Evolutionary conservation across 352 stramenopile species (phyloP).

Genomic region (Pythium folliculosum): DNA sequence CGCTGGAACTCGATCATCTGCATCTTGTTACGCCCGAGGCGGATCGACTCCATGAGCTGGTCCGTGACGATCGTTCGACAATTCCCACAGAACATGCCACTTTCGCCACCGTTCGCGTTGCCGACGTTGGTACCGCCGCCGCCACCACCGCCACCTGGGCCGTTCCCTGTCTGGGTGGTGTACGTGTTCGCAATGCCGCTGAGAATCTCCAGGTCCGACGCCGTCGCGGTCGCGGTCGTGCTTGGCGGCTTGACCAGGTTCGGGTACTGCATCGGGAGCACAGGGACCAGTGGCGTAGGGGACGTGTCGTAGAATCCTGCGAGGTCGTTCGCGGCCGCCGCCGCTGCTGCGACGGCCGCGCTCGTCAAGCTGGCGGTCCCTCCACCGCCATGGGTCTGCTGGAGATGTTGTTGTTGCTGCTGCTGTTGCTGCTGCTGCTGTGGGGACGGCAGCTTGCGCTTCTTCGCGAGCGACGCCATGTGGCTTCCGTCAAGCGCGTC

Average conservation of each 20-base stretch:
- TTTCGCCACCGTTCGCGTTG: not conserved
- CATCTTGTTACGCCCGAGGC: constrained; percentile 67
- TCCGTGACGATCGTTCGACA: constrained; percentile 69
- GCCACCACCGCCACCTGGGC: not conserved
- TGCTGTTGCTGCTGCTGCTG: constrained; percentile 27
- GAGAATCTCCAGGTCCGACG: constrained; percentile 77
- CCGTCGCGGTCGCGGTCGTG: constrained; percentile 31
- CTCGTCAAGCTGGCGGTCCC: constrained; percentile 1
- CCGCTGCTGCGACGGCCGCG: constrained; percentile 12
- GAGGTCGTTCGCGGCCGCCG: constrained; percentile 36
- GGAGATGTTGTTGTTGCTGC: constrained; percentile 12
- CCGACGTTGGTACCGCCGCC: not conserved
- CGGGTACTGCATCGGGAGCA: constrained; percentile 70
- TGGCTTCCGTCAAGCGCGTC: constrained; percentile 30
- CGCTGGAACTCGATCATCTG: constrained; percentile 59
- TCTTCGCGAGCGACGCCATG: constrained; percentile 38
- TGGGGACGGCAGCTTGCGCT: constrained; percentile 46
- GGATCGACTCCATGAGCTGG: constrained; percentile 79
- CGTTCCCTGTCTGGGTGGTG: constrained; percentile 36
- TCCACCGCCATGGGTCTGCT: constrained; percentile 2
- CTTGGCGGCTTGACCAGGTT: constrained; percentile 26
- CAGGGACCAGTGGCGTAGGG: constrained; percentile 43
- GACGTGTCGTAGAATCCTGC: constrained; percentile 63
- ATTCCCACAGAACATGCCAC: constrained; percentile 46
- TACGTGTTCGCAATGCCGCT: constrained; percentile 86